These are phyloP conservation scores for Penicillium goetzii DNA, from an alignment of 495 filamentous ascomycete species.

Conservation along the genomic window DNA sequence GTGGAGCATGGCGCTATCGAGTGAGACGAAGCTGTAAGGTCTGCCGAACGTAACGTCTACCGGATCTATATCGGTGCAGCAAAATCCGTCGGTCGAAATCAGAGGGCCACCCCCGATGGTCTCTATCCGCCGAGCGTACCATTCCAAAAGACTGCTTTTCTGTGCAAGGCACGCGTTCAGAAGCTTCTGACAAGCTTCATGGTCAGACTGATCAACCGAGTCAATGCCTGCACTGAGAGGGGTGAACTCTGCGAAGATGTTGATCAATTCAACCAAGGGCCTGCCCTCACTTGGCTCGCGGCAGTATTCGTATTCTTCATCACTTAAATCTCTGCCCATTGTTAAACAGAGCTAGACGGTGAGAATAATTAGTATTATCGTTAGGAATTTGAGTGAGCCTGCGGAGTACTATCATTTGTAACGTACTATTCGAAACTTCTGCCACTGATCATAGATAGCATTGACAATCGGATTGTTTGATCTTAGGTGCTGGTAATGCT, in stretches of 20 bases:
- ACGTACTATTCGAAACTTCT: slow-evolving; percentile 1
- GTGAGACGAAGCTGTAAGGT: background rate
- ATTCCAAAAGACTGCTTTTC: background rate
- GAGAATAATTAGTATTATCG: no score
- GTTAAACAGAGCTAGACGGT: background rate
- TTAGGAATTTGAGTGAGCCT: no score
- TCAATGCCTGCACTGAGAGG: background rate
- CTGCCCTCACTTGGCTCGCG: background rate
- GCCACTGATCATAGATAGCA: background rate
- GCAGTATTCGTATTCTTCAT: slow-evolving; percentile 1
- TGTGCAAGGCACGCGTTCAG: background rate
- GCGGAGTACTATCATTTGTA: background rate
- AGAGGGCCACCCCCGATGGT: background rate
- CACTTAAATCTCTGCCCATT: background rate
- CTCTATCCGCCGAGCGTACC: background rate
- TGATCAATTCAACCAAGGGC: background rate
- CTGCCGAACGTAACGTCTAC: background rate
- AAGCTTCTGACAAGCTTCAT: background rate
- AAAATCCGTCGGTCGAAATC: background rate
- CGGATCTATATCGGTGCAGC: background rate
- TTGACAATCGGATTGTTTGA: background rate
- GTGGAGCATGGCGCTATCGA: background rate
- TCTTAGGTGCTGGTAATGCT: background rate
- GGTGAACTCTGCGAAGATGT: background rate
- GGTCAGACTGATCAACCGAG: background rate